Conservation (phyloP, 179 eudicot species). For the Pouteria campechiana region DNA sequence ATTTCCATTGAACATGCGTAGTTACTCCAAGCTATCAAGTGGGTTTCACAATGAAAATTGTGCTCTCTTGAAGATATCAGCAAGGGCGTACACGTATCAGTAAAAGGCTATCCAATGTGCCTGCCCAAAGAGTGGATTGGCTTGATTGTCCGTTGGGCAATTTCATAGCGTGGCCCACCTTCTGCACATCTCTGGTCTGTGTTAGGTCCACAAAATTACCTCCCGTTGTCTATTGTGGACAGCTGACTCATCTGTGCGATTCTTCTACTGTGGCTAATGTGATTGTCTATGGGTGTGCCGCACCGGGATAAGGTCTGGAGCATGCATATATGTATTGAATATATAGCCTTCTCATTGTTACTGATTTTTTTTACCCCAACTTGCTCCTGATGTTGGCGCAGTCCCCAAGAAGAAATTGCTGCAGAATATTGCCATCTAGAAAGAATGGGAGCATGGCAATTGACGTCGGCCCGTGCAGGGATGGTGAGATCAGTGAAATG, state of each 20-base stretch:
- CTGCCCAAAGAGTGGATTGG: too few relatives aligned
- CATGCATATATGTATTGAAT: neutral
- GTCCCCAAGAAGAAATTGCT: constrained; percentile 85
- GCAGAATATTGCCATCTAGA: constrained; percentile 51
- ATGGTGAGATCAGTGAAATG: constrained; percentile 41
- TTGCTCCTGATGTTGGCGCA: constrained; percentile 16
- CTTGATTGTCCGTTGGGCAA: too few relatives aligned
- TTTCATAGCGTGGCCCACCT: too few relatives aligned
- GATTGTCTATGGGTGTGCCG: neutral
- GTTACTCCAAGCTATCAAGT: too few relatives aligned
- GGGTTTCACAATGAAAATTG: too few relatives aligned
- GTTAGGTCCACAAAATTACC: too few relatives aligned
- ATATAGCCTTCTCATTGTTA: neutral
- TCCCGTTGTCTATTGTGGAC: neutral
- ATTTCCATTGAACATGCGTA: too few relatives aligned
- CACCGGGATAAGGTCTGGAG: neutral
- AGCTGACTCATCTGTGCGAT: neutral
- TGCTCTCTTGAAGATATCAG: too few relatives aligned
- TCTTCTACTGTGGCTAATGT: neutral
- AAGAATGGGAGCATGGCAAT: constrained; percentile 27
- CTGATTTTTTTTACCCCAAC: neutral
- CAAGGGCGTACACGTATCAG: too few relatives aligned
- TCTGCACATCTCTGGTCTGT: too few relatives aligned
- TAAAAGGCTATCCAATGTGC: too few relatives aligned
- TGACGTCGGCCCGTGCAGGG: constrained; percentile 48